Evolutionary conservation across 345 rosid species (phyloP).

Genomic region (Leavenworthia alabamica): DNA sequence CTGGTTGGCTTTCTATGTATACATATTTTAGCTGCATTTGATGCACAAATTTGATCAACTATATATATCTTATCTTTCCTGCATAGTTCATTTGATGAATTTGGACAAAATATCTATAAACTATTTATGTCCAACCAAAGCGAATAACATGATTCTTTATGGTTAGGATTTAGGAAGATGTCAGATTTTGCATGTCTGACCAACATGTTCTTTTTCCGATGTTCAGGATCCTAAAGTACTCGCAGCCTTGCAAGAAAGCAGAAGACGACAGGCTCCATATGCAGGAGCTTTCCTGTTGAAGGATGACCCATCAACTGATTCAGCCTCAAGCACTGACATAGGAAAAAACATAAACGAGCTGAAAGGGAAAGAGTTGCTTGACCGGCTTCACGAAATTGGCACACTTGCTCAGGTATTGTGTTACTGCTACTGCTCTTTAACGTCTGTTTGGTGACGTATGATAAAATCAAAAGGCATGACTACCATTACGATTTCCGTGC

Average conservation of each 20-base stretch:
- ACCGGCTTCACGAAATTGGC: conserved; percentile 82
- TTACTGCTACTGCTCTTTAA: not conserved
- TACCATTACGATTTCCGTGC: not conserved
- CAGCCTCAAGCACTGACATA: conserved; percentile 53
- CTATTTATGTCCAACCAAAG: not conserved
- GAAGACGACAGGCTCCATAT: conserved; percentile 83
- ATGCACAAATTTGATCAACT: not conserved
- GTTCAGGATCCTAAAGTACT: conserved; percentile 75
- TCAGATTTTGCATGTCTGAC: conserved; percentile 1
- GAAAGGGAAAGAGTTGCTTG: conserved; percentile 68
- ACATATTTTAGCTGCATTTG: not conserved
- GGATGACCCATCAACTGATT: conserved; percentile 64
- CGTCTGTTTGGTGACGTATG: not conserved
- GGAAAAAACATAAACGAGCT: conserved; percentile 52
- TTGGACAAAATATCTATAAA: not conserved
- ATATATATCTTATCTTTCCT: not conserved
- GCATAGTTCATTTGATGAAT: not conserved
- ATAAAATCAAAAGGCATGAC: not conserved
- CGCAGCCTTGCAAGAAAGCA: conserved; percentile 82
- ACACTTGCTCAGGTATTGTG: conserved; percentile 75
- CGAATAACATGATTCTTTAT: not conserved
- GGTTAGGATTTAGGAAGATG: not conserved
- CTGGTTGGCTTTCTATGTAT: not conserved
- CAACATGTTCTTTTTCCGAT: not conserved
- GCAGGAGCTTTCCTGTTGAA: conserved; percentile 92